Conservation (phyloP, 208 protist genomes). For the Blastocrithidia nonstop region DNA sequence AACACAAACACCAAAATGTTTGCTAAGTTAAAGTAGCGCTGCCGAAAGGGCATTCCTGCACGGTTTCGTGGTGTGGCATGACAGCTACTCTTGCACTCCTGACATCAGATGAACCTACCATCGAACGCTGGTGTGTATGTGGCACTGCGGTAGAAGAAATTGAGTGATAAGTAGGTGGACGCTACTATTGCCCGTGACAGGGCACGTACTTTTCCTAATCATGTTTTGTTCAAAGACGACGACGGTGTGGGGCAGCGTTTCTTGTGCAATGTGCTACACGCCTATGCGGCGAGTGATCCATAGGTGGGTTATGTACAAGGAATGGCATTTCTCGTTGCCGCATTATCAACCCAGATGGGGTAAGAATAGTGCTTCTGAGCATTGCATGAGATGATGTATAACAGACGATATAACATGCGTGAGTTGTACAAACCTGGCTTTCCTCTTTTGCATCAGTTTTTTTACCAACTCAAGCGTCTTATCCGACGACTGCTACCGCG, state of each 20-base stretch:
- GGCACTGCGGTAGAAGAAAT: conserved; percentile 46
- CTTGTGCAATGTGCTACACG: conserved; percentile 79
- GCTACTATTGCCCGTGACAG: conserved; percentile 66
- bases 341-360: conserved; percentile 77
- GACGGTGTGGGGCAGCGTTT: conserved; percentile 74
- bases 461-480: conserved; percentile 76
- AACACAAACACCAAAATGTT: conserved; percentile 48
- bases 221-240: conserved; percentile 76
- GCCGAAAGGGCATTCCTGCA: conserved; percentile 78
- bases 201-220: conserved; percentile 74
- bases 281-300: conserved; percentile 79
- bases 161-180: conserved; percentile 41
- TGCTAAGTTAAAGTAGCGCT: conserved; percentile 74
- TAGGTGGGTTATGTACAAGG: conserved; percentile 91
- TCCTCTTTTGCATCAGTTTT: conserved; percentile 80
- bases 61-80: conserved; percentile 68
- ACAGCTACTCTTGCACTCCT: conserved; percentile 76
- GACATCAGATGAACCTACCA: conserved; percentile 42
- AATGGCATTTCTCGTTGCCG: conserved; percentile 86
- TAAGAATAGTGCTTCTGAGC: conserved; percentile 89
- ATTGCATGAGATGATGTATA: conserved; percentile 79
- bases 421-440: conserved; percentile 82
- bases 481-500: conserved; percentile 61
- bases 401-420: conserved; percentile 64
- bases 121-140: conserved; percentile 61